Base-by-base conservation (phyloP, 192 early-diverging fungal genomes). In the Coemansia sp. region DNA sequence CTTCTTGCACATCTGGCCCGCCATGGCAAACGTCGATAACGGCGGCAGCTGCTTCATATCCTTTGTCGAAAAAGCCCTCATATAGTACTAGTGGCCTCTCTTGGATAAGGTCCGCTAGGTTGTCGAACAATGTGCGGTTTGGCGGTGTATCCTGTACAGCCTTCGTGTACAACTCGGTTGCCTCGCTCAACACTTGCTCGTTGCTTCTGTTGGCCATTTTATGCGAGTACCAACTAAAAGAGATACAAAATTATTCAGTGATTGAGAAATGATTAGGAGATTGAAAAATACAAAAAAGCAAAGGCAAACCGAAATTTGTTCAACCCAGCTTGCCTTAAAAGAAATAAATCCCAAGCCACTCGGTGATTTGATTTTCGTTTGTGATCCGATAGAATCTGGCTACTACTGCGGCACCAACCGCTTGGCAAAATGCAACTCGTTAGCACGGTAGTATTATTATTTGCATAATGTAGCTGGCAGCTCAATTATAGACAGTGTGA, bases 91-190 rank as follows among this genome's bases (percentile, higher is more conserved):
- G 22, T n/a, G 77, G 82, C 40, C 71, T 76, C 40, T 27, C 68
- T 63, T 74, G 74, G 2, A 84, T 57, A n/a, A 76, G 52, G 36
- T 84, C 77, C 6, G 71, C 73, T 24, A 84, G 63, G 12, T 74
- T 49, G 77, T 84, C 82, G 38, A 84, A 67, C 47, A 63, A 67
- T 22, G 71, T 79, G 74, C 82, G 82, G 63, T 84, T 84, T 22
- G 77, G 82, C 57, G 82, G 76, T 31, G 74, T 75, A 31, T 79
- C 77, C 33, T 74, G 40, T 31, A 84, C 76, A 0, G 77, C 82
- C 40, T 78, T 60, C 7, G 31, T 74, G 65, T 84, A 84, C 11
- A 84, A 43, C 31, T 73, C 51, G 5, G 62, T 33, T 0, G 74
- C 79, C 4, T 65, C 43, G 24, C 47, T 63, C 7, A 70, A 43